A percentile compares a stretch with the other conserved stretches of the same genome.
These are phyloP conservation scores for Coemansia sp. DNA, from an alignment of 371 early-diverging fungal species.

Conservation along the genomic window DNA sequence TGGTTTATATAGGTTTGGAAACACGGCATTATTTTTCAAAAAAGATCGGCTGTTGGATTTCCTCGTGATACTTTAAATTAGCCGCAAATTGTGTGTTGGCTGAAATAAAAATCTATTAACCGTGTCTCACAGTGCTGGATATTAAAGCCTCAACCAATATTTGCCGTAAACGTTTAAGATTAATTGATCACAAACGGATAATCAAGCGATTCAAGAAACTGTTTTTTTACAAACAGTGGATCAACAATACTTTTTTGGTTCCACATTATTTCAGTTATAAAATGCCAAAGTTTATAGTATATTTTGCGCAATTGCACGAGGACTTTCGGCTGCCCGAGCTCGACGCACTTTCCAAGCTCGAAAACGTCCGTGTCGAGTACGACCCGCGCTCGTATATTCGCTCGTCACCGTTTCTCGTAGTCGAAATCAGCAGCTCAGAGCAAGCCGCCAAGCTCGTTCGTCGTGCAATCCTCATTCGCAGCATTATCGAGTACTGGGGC, in stretches of 20 bases:
- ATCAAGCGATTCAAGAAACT: no score
- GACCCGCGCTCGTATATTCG: slow-evolving; percentile 54
- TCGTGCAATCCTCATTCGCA: slow-evolving; percentile 78
- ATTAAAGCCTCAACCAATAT: no score
- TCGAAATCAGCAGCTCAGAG: slow-evolving; percentile 67
- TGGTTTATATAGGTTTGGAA: no score
- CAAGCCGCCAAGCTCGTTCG: slow-evolving; percentile 73
- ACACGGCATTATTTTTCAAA: no score
- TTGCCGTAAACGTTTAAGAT: no score
- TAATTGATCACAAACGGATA: no score
- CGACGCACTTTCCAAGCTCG: slow-evolving; percentile 72
- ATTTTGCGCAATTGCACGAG: slow-evolving; percentile 61
- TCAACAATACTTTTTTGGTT: neutral
- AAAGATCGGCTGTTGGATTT: no score
- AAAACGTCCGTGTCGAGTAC: slow-evolving; percentile 63
- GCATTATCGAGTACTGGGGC: slow-evolving; percentile 79
- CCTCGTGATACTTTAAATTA: no score
- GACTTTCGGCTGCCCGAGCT: slow-evolving; percentile 81
- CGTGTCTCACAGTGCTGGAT: no score
- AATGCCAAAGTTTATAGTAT: slow-evolving; percentile 52
- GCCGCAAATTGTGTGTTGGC: no score
- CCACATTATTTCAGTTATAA: neutral
- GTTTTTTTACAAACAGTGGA: neutral
- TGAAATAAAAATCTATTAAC: no score
- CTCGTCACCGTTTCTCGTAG: slow-evolving; percentile 76